phyloP scores from a whole-genome alignment of 805 yeast genomes.

The Candida nonsorbophila region DNA sequence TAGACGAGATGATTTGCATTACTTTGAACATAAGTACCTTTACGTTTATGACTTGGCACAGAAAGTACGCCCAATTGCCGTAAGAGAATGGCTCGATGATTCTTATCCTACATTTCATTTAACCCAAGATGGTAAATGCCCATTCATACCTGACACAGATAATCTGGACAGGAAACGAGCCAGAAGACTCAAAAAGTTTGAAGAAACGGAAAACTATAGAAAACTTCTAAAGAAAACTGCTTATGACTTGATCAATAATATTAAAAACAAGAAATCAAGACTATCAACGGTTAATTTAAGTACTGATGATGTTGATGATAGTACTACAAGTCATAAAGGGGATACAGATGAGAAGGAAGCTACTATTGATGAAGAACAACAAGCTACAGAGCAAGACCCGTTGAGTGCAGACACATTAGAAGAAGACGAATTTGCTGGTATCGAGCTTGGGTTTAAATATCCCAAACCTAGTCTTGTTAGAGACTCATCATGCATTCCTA shows the following conservation, averaged over 20 bases:
- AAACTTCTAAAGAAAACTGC: conserved; percentile 31
- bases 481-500: conserved; percentile 35
- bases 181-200: conserved; percentile 33
- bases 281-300: conserved; percentile 9
- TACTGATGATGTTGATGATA: conserved; percentile 7
- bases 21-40: conserved; percentile 66
- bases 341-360: conserved; percentile 10
- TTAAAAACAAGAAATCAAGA: conserved; percentile 18
- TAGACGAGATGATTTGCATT: conserved; percentile 76
- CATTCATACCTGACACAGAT: conserved; percentile 64
- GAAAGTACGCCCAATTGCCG: conserved; percentile 71
- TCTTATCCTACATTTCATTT: conserved; percentile 52
- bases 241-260: conserved; percentile 22
- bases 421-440: conserved; percentile 1
- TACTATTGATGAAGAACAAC: conserved; percentile 10
- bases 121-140: conserved; percentile 72
- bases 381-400: conserved; percentile 8
- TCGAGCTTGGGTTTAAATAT: conserved; percentile 14
- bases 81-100: conserved; percentile 69
- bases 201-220: conserved; percentile 38
- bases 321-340: conserved; percentile 4
- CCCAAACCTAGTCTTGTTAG: conserved; percentile 19
- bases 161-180: conserved; percentile 36
- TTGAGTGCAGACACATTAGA: conserved; percentile 7
- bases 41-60: conserved; percentile 79